Conservation (phyloP, 768 basidiomycete species). For the Nidularia pulvinata region DNA sequence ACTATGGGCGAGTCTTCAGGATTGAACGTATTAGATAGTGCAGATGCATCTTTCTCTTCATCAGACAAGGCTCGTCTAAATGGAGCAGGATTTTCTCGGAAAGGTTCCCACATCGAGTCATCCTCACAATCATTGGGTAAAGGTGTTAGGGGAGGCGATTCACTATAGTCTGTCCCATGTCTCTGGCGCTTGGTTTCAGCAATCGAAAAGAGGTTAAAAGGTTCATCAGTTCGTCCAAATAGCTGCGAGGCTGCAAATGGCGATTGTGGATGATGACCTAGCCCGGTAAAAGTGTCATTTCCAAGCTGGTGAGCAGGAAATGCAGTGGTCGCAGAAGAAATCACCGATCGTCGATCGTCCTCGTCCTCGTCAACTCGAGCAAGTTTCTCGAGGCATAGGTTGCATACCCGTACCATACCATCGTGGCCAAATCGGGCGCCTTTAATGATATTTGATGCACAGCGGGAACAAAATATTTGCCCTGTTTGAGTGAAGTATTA, state of each 20-base stretch:
- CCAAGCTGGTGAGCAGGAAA: conserved; percentile 83
- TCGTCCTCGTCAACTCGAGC: conserved; percentile 90
- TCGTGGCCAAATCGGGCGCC: conserved; percentile 92
- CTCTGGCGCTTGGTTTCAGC: conserved; percentile 66
- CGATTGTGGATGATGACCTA: conserved; percentile 65
- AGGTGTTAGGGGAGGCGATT: conserved; percentile 55
- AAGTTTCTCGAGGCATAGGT: conserved; percentile 91
- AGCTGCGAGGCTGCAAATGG: conserved; percentile 89
- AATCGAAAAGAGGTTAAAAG: conserved; percentile 82
- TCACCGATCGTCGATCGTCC: conserved; percentile 81
- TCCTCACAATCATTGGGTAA: conserved; percentile 36
- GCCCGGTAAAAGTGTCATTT: conserved; percentile 26
- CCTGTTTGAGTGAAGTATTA: conserved; percentile 38
- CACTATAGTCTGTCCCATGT: conserved; percentile 54
- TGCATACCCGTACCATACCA: conserved; percentile 96
- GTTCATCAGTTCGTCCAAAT: conserved; percentile 76
- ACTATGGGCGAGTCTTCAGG: conserved; percentile 41
- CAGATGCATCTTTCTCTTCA: conserved; percentile 66
- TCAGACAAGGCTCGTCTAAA: conserved; percentile 76
- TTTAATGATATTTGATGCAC: conserved; percentile 96
- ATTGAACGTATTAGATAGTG: conserved; percentile 36
- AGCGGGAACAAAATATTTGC: conserved; percentile 97
- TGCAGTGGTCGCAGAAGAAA: conserved; percentile 59
- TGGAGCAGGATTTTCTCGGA: conserved; percentile 63
- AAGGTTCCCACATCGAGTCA: conserved; percentile 38